phyloP scores from a whole-genome alignment of 768 basidiomycete genomes.

The Pulveroboletus sp. region DNA sequence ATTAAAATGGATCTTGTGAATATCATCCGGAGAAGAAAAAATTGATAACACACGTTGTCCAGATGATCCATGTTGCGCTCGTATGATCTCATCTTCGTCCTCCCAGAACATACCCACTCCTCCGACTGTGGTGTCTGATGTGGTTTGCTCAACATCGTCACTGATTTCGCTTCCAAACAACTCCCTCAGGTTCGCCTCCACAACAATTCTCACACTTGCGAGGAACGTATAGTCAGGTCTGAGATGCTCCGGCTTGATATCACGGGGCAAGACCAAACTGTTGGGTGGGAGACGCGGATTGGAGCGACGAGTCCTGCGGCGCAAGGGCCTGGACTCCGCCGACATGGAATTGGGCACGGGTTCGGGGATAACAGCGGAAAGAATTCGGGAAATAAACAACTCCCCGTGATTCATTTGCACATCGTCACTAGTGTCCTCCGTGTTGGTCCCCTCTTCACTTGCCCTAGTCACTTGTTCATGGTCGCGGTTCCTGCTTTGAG shows the following conservation, averaged over 20 bases:
- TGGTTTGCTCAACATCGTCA: neutral
- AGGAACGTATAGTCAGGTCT: conserved; percentile 53
- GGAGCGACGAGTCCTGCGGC: conserved; percentile 18
- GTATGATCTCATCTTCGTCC: conserved; percentile 22
- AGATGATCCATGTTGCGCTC: neutral
- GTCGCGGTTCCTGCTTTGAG: neutral
- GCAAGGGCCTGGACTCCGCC: conserved; percentile 2
- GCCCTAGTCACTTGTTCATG: neutral
- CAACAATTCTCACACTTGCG: conserved; percentile 46
- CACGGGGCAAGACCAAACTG: conserved; percentile 15
- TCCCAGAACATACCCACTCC: conserved; percentile 26
- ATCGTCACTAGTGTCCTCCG: conserved; percentile 3
- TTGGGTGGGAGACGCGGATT: conserved; percentile 13
- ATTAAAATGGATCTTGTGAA: neutral
- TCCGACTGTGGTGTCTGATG: neutral
- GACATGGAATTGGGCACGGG: neutral
- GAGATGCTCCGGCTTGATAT: conserved; percentile 28
- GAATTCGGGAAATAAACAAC: conserved; percentile 11
- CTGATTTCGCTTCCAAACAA: conserved; percentile 16
- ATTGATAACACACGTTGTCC: conserved; percentile 3
- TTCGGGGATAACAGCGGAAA: neutral
- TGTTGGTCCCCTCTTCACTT: neutral
- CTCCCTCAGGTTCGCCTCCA: conserved; percentile 51
- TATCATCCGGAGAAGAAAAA: neutral
- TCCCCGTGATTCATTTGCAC: conserved; percentile 15